Evolutionary conservation across 495 filamentous ascomycete species (phyloP).

Genomic region (Choiromyces venosus): DNA sequence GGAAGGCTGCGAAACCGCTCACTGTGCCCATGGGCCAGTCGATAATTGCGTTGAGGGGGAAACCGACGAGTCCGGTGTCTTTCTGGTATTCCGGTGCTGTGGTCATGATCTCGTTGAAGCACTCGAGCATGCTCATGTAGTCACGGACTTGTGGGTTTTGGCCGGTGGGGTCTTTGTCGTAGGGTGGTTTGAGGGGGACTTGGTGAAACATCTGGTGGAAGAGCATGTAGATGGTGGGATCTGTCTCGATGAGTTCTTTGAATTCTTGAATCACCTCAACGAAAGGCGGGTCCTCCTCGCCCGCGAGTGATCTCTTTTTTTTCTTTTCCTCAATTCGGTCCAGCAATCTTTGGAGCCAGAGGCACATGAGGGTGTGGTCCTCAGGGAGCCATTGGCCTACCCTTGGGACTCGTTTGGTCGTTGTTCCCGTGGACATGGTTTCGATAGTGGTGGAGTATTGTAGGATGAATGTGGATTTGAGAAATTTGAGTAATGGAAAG

Average conservation of each 20-base stretch:
- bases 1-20: conserved; percentile 51
- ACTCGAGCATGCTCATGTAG: conserved; percentile 58
- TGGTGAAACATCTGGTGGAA: conserved; percentile 62
- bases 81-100: conserved; percentile 50
- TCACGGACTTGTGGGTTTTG: conserved; percentile 53
- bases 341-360: not conserved
- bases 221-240: conserved; percentile 50
- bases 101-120: conserved; percentile 60
- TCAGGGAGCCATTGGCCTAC: conserved; percentile 16
- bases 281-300: not conserved
- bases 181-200: conserved; percentile 55
- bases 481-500: not conserved
- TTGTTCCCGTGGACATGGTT: not conserved
- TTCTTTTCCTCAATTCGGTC: not conserved
- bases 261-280: conserved; percentile 45
- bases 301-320: not conserved
- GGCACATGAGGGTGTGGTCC: not conserved
- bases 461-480: not conserved
- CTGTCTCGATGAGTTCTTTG: conserved; percentile 49
- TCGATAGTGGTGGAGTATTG: not conserved
- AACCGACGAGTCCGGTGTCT: conserved; percentile 59
- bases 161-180: conserved; percentile 58
- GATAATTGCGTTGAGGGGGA: conserved; percentile 65
- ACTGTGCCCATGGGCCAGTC: conserved; percentile 70
- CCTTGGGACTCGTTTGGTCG: conserved; percentile 8